A percentile compares a stretch with the other conserved stretches of the same genome.
These are phyloP conservation scores for Brassica balearica DNA, from an alignment of 441 rosid genomes.

Conservation along the genomic window DNA sequence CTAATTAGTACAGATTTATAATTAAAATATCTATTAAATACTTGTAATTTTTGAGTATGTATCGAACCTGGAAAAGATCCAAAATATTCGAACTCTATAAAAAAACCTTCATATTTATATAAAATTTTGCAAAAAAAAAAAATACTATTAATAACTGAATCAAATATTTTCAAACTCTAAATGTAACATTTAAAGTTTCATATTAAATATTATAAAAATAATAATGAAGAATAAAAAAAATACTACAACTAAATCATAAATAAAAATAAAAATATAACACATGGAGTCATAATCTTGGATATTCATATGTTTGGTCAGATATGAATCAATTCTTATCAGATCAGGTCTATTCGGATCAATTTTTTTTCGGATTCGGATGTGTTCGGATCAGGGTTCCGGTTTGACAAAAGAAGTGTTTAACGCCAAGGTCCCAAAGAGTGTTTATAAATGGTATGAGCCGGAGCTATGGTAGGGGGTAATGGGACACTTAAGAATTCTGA, in stretches of 20 bases:
- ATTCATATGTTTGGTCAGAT: background rate
- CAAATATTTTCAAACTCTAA: background rate
- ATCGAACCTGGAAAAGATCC: background rate
- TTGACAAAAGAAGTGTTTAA: background rate
- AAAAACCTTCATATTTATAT: background rate
- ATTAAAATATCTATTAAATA: too few relatives aligned
- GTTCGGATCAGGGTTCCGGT: too few relatives aligned
- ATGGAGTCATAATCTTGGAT: background rate
- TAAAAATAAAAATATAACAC: background rate
- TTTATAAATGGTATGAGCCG: background rate
- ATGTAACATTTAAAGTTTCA: background rate
- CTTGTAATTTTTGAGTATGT: too few relatives aligned
- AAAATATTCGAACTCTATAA: background rate
- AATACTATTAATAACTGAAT: background rate
- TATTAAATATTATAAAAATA: too few relatives aligned
- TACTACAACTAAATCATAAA: background rate
- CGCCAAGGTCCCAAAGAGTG: background rate
- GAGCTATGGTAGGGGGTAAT: background rate
- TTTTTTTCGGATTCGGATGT: too few relatives aligned
- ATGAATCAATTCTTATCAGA: too few relatives aligned
- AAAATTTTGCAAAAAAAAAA: background rate
- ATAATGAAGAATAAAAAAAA: too few relatives aligned
- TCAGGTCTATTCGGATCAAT: background rate
- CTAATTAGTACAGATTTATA: too few relatives aligned
- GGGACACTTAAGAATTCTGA: background rate